Evolutionary conservation across 768 basidiomycete genomes (phyloP), one percentile per base, ranked within the genome.

Genomic region (Fomitopsis pulvina): DNA sequence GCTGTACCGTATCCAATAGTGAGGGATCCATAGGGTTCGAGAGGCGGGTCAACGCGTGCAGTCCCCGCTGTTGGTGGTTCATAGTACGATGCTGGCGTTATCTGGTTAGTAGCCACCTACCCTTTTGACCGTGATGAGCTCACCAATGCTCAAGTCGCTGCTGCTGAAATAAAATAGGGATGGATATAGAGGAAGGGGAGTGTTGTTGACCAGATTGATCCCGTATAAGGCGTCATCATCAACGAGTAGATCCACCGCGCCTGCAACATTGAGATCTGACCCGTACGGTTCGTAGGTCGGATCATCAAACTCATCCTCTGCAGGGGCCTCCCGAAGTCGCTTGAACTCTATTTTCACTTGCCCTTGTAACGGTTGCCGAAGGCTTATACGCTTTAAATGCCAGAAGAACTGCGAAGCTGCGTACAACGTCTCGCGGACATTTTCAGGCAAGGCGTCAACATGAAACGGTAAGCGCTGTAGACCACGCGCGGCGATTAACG

Each of bases 1-100:
- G 64, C 66, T 9, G 66, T 56, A 0, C 72, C 73, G 50, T 73
- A 73, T 4, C 75, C 76, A 10, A 76, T 63, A 1, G 68, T 57
- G n/a, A 69, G 48, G 5, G 28, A 40, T 45, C 28, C 24, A 21
- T 47, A 3, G 3, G 51, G 28, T n/a, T 24, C 51, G 18, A 55
- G 41, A 22, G 56, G 50, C 9, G 43, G 42, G 29, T 52, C 50
- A 9, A 41, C 48, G 3, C 34, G 20, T 2, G 26, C 28, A 26
- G 29, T 8, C 8, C 45, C 43, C 16, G 51, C 24, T 10, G 37
- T 28, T 25, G 56, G 45, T 9, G 39, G 30, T 7, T 47, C n/a
- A 30, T 48, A 37, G 48, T 7, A 43, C 40, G 28, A 41, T 25
- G 38, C 20, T 47, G 45, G 8, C 14, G 22, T 21, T 5, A 21